These are phyloP conservation scores for Achlya hypogyna DNA, from an alignment of 352 stramenopile species.

Conservation along the genomic window DNA sequence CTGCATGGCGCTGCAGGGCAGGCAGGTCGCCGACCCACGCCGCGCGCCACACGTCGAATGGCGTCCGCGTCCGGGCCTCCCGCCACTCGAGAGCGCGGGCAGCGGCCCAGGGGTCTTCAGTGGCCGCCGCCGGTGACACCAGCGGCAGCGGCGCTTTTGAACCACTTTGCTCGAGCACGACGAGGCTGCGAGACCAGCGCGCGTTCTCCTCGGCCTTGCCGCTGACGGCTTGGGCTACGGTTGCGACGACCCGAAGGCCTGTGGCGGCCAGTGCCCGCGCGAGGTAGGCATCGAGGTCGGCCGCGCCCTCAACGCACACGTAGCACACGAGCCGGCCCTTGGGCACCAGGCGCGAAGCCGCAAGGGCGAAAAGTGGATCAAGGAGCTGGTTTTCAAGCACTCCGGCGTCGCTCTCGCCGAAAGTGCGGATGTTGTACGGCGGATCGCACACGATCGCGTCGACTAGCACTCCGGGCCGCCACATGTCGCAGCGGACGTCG, in stretches of 20 bases:
- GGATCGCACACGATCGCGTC: slow-evolving; percentile 58
- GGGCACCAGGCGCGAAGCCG: neutral
- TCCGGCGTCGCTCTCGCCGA: slow-evolving; percentile 9
- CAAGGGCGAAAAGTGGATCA: neutral
- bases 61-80: neutral
- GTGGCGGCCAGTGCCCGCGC: neutral
- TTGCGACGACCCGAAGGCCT: neutral
- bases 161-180: slow-evolving; percentile 1
- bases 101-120: neutral
- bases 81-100: neutral
- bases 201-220: neutral
- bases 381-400: slow-evolving; percentile 14
- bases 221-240: neutral
- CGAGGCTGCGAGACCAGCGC: slow-evolving; percentile 4
- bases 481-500: neutral
- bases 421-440: slow-evolving; percentile 44
- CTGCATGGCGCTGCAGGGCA: neutral
- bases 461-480: slow-evolving; percentile 22
- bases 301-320: neutral
- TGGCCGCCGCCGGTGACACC: neutral
- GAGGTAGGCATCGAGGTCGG: neutral
- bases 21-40: slow-evolving; percentile 14
- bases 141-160: neutral
- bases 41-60: slow-evolving; percentile 15
- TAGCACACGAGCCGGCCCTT: slow-evolving; percentile 11